Base-by-base conservation (phyloP, 2,329 filamentous ascomycete genomes). In the Dryadomyces quercivorus region DNA sequence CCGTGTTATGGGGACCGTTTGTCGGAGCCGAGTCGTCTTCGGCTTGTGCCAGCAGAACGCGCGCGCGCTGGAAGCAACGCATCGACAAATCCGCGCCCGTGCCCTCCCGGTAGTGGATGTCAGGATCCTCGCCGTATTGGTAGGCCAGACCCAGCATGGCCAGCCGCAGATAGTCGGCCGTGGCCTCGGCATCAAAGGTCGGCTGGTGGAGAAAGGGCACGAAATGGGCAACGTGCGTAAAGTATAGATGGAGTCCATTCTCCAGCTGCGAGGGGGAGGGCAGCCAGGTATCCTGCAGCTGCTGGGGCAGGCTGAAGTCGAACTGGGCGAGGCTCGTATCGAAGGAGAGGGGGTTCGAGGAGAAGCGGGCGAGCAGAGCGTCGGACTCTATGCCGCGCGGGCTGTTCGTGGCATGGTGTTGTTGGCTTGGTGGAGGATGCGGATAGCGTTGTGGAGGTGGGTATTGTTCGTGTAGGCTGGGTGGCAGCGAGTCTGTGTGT, bases 121-220 rank as follows among this genome's bases (percentile, higher is more conserved):
- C 68, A 6, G 68, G 68, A 51, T 70, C 67, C 20, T 66, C 62
- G 16, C 68, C 67, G 48, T 72, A 63, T 55, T 72, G 69, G 42
- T 69, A 71, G 6, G 61, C 67, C 2, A 72, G 61, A 3, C 60
- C 68, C 15, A 72, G 63, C 51, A 72, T 70, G 56, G 64, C 63
- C 7, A 70, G 61, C 4, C 67, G 55, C 22, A 72, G 55, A 22
- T 65, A 55, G 6, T 44, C 54, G 22, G 67, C 42, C 1, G 55
- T 44, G 8, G 60, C 55, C 1, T 56, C 57, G 4, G 61, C 31
- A 43, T 70, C 63, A 45, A 71, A 70, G 0, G 68, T 72, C 9
- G 65, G 60, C 52, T 59, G 59, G 59, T 69, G 66, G 36, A 72
- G 57, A 44, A 72, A 70, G 1, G 69, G 67, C 5, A 72, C 54